phyloP scores from a whole-genome alignment of 75 land plant species.

The Ceratopteris richardii region DNA sequence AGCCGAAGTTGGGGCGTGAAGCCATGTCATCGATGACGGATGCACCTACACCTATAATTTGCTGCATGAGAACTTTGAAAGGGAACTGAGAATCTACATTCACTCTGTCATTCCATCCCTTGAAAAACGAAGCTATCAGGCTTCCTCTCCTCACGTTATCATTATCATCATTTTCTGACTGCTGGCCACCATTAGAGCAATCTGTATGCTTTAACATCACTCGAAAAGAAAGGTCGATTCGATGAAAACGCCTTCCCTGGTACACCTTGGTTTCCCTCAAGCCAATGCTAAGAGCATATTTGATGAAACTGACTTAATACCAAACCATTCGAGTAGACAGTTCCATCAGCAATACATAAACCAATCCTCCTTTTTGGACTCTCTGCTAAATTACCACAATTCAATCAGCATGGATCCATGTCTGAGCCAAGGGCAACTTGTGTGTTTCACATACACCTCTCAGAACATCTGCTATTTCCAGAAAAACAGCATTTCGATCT shows the following conservation, averaged over 20 bases:
- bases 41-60: slow-evolving; percentile 28
- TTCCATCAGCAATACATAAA: slow-evolving; percentile 53
- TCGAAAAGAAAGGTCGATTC: slow-evolving; percentile 67
- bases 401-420: slow-evolving; percentile 52
- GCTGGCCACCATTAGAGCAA: too few relatives aligned
- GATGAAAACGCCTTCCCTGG: slow-evolving; percentile 68
- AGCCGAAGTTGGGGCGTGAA: slow-evolving; percentile 28
- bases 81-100: slow-evolving; percentile 25
- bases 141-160: too few relatives aligned
- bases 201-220: slow-evolving; percentile 46
- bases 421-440: slow-evolving; percentile 72
- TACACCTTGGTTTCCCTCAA: slow-evolving; percentile 72
- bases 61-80: slow-evolving; percentile 31
- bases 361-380: slow-evolving; percentile 13
- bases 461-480: slow-evolving; percentile 71
- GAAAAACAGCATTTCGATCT: slow-evolving; percentile 47
- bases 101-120: slow-evolving; percentile 18
- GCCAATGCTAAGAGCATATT: slow-evolving; percentile 75
- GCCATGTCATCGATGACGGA: slow-evolving; percentile 34
- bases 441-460: slow-evolving; percentile 77
- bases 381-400: slow-evolving; percentile 2
- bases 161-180: too few relatives aligned
- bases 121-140: too few relatives aligned
- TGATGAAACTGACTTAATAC: slow-evolving; percentile 46
- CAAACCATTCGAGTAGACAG: slow-evolving; percentile 49